phyloP scores from a whole-genome alignment of 495 filamentous ascomycete species.

The Trichocladium uniseriatum region DNA sequence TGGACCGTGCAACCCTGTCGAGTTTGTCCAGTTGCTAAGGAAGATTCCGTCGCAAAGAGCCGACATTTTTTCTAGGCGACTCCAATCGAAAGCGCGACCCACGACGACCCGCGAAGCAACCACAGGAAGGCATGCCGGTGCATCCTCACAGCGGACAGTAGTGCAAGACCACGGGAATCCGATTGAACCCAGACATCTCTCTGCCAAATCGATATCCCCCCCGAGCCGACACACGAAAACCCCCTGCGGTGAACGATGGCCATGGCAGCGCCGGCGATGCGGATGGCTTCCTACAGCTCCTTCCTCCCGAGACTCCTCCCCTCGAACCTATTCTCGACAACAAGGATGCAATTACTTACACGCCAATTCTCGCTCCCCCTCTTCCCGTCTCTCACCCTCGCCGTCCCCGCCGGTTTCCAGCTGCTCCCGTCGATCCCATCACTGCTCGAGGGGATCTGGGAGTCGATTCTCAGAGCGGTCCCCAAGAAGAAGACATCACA shows the following conservation, averaged over 20 bases:
- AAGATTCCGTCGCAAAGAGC: constrained; percentile 15
- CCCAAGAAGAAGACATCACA: constrained; percentile 99
- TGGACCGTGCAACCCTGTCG: constrained; percentile 24
- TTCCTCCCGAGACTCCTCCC: constrained; percentile 32
- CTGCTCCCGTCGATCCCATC: constrained; percentile 41
- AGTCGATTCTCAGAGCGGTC: constrained; percentile 81
- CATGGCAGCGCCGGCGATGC: constrained; percentile 36
- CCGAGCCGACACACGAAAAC: background rate
- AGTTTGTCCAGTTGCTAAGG: background rate
- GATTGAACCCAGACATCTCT: background rate
- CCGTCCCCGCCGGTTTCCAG: constrained; percentile 47
- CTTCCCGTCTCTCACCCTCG: constrained; percentile 41
- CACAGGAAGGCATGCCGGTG: constrained; percentile 5
- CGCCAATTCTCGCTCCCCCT: constrained; percentile 34
- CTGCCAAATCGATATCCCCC: background rate
- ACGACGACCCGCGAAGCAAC: constrained; percentile 6
- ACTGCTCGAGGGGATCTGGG: constrained; percentile 73
- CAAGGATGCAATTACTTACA: constrained; percentile 32
- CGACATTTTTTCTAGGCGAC: constrained; percentile 22
- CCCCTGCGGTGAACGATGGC: constrained; percentile 12
- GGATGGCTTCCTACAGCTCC: constrained; percentile 20
- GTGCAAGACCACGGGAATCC: background rate
- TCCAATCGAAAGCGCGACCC: constrained; percentile 6
- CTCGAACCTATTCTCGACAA: constrained; percentile 29
- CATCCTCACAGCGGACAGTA: background rate